Evolutionary conservation across 345 rosid genomes (phyloP).

Genomic region (Rhizophora mangle): DNA sequence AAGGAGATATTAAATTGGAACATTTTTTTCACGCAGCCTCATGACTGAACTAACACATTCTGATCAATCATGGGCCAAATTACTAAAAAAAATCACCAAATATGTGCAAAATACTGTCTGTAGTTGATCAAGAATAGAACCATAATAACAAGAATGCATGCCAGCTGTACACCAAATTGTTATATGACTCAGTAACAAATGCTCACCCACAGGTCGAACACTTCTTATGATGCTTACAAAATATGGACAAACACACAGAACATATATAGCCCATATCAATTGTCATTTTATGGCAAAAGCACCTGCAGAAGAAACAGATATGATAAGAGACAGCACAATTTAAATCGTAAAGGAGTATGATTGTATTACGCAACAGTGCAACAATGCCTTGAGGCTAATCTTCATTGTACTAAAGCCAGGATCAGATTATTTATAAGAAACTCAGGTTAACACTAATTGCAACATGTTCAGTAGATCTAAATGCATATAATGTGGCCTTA

Average conservation of each 20-base stretch:
- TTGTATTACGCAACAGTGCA: too few species aligned
- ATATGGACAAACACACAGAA: constrained; percentile 91
- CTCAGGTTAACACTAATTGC: too few species aligned
- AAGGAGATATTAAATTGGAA: not conserved
- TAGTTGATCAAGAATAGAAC: too few species aligned
- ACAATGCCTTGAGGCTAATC: too few species aligned
- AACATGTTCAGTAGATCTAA: too few species aligned
- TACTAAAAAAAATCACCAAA: not conserved
- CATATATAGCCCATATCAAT: constrained; percentile 95
- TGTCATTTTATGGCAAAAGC: constrained; percentile 93
- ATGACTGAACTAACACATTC: not conserved
- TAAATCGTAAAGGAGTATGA: not conserved
- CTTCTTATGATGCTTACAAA: constrained; percentile 88
- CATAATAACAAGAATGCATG: not conserved
- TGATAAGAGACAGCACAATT: constrained; percentile 7
- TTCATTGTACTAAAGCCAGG: too few species aligned
- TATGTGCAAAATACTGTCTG: too few species aligned
- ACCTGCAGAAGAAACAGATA: constrained; percentile 47
- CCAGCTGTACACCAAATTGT: not conserved
- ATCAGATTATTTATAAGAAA: too few species aligned
- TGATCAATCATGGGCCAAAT: not conserved
- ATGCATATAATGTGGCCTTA: too few species aligned
- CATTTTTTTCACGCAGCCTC: not conserved
- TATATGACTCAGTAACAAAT: constrained; percentile 8
- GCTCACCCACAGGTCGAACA: constrained; percentile 91